Evolutionary conservation across 2,329 filamentous ascomycete species (phyloP).

Genomic region (Chaetothyriales sp.): DNA sequence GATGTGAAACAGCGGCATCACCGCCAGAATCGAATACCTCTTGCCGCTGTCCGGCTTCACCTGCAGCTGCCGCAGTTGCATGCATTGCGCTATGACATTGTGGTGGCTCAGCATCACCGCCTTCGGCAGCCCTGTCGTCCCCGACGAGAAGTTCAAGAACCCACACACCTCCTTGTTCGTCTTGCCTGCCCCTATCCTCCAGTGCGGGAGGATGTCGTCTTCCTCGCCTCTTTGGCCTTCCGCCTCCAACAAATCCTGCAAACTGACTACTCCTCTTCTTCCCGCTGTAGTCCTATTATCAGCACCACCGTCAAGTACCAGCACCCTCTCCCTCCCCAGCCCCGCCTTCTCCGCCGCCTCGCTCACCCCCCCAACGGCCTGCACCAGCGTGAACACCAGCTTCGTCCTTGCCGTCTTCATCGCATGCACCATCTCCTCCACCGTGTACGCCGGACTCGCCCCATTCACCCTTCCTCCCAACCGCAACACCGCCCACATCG

Average conservation of each 20-base stretch:
- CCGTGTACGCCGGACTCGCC: slow-evolving; percentile 51
- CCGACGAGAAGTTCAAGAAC: slow-evolving; percentile 28
- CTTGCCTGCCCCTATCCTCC: slow-evolving; percentile 34
- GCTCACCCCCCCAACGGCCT: slow-evolving; percentile 37
- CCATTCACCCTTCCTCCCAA: slow-evolving; percentile 46
- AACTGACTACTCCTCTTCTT: neutral
- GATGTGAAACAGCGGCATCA: slow-evolving; percentile 50
- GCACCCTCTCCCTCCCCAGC: slow-evolving; percentile 37
- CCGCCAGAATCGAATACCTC: slow-evolving; percentile 36
- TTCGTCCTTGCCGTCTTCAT: slow-evolving; percentile 44
- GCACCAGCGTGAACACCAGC: slow-evolving; percentile 14
- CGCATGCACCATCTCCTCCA: slow-evolving; percentile 55
- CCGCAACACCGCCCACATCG: slow-evolving; percentile 44
- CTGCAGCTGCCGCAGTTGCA: slow-evolving; percentile 44
- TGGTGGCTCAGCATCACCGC: slow-evolving; percentile 30
- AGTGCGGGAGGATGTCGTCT: slow-evolving; percentile 24
- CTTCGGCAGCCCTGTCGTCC: slow-evolving; percentile 22
- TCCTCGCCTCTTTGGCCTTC: slow-evolving; percentile 12
- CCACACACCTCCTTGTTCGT: slow-evolving; percentile 44
- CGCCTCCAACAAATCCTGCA: slow-evolving; percentile 24
- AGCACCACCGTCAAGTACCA: slow-evolving; percentile 39
- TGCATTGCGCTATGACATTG: slow-evolving; percentile 46
- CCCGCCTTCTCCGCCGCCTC: slow-evolving; percentile 42
- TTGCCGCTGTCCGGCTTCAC: slow-evolving; percentile 30
- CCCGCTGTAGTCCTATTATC: too few relatives aligned